Percentiles rank a stretch among this genome's conserved stretches.
Conservation (phyloP, 2,329 filamentous ascomycete species). For the Myriangium duriaei region DNA sequence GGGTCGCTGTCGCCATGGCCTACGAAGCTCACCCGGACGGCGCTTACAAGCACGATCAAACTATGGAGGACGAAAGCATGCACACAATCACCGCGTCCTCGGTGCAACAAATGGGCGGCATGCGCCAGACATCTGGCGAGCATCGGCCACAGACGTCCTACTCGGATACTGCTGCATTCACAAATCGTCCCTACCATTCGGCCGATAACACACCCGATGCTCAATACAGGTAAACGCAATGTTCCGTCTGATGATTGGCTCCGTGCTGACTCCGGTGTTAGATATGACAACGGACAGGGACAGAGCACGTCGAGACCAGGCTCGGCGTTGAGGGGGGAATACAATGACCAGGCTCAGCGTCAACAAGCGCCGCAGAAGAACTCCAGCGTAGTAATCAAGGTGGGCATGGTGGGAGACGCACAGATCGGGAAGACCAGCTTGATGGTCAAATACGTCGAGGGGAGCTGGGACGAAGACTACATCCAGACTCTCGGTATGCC, state of each 20-base stretch:
- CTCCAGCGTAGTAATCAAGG: constrained; percentile 84
- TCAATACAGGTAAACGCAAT: constrained; percentile 20
- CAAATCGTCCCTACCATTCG: constrained; percentile 32
- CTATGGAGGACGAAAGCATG: constrained; percentile 36
- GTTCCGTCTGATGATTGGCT: neutral
- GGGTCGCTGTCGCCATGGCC: neutral
- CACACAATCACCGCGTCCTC: constrained; percentile 35
- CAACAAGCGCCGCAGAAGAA: constrained; percentile 36
- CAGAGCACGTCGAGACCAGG: constrained; percentile 29
- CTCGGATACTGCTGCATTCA: constrained; percentile 38
- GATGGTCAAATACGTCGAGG: constrained; percentile 99
- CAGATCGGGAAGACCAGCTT: constrained; percentile 98
- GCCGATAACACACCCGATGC: constrained; percentile 28
- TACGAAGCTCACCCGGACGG: constrained; percentile 5
- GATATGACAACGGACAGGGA: constrained; percentile 22
- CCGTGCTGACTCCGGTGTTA: constrained; percentile 20
- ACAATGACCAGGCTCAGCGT: constrained; percentile 21
- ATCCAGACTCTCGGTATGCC: constrained; percentile 78
- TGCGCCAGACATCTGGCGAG: constrained; percentile 23
- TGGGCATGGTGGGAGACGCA: constrained; percentile 97
- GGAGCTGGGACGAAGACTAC: constrained; percentile 99
- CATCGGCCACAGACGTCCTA: constrained; percentile 42
- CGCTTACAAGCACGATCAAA: constrained; percentile 17
- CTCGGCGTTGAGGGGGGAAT: constrained; percentile 13
- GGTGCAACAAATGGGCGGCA: constrained; percentile 18